These are phyloP conservation scores for Cercospora citrullina DNA, from an alignment of 2,329 filamentous ascomycete species.

Conservation along the genomic window DNA sequence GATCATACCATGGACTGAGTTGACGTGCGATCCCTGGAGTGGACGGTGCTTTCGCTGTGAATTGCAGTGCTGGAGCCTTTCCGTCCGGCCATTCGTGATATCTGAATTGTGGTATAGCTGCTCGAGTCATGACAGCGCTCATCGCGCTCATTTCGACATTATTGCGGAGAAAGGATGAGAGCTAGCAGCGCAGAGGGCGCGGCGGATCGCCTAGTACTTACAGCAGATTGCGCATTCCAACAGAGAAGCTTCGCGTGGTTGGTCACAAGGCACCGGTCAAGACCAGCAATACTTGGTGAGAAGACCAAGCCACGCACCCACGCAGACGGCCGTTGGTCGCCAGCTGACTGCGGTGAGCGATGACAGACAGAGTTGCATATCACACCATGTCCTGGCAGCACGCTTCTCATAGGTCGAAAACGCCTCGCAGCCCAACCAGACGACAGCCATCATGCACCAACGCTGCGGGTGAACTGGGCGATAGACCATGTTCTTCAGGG, in stretches of 20 bases:
- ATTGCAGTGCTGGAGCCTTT: conserved; percentile 12
- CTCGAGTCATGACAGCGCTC: conserved; percentile 16
- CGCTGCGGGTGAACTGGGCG: not conserved
- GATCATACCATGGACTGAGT: conserved; percentile 10
- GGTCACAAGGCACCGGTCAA: conserved; percentile 15
- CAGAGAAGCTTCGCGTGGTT: not conserved
- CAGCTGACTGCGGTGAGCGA: conserved; percentile 3
- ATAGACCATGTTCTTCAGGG: not conserved
- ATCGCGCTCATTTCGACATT: conserved; percentile 1
- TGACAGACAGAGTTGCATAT: conserved; percentile 16
- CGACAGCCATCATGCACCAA: conserved; percentile 3
- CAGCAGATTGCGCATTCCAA: conserved; percentile 6
- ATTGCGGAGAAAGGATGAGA: not conserved
- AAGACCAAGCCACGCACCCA: conserved; percentile 5
- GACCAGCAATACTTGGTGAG: conserved; percentile 6
- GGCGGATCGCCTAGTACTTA: conserved; percentile 1
- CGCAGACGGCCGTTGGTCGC: conserved; percentile 1
- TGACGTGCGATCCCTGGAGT: conserved; percentile 4
- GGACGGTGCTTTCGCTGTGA: conserved; percentile 7
- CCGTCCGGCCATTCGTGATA: conserved; percentile 21
- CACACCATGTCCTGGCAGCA: conserved; percentile 14
- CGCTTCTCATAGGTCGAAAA: conserved; percentile 15
- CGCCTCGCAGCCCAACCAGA: conserved; percentile 14
- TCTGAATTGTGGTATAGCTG: conserved; percentile 12
- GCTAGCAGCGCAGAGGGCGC: not conserved